Conservation (phyloP, 257 asterid species). For the Solanum virginianum region DNA sequence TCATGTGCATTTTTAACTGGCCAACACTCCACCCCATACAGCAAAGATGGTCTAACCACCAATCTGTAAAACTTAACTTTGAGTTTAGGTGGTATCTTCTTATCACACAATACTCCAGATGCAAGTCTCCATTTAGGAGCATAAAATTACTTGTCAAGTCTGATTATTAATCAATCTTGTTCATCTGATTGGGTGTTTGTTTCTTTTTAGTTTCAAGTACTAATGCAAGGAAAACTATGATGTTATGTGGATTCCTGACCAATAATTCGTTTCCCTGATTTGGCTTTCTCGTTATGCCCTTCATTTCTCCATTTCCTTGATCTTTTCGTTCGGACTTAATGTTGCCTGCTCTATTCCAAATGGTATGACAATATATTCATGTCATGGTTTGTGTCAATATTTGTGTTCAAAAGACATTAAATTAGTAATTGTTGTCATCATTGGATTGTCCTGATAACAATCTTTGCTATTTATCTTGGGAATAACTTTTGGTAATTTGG, state of each 20-base stretch:
- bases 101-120: no score
- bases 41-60: no score
- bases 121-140: no score
- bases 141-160: background rate
- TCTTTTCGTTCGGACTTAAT: background rate
- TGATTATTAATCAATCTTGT: background rate
- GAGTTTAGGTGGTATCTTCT: no score
- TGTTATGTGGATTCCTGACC: background rate
- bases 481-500: constrained; percentile 2
- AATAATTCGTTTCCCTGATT: background rate
- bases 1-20: no score
- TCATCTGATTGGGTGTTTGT: background rate
- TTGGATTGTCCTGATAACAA: background rate
- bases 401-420: background rate
- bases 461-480: background rate
- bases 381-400: background rate
- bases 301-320: background rate
- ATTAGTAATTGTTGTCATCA: background rate
- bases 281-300: background rate
- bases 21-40: no score
- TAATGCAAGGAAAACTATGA: background rate
- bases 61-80: no score
- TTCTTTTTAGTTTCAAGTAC: background rate
- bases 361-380: background rate
- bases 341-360: background rate